Evolutionary conservation across 2,329 filamentous ascomycete genomes (phyloP).

Genomic region (Xylogone sp.): DNA sequence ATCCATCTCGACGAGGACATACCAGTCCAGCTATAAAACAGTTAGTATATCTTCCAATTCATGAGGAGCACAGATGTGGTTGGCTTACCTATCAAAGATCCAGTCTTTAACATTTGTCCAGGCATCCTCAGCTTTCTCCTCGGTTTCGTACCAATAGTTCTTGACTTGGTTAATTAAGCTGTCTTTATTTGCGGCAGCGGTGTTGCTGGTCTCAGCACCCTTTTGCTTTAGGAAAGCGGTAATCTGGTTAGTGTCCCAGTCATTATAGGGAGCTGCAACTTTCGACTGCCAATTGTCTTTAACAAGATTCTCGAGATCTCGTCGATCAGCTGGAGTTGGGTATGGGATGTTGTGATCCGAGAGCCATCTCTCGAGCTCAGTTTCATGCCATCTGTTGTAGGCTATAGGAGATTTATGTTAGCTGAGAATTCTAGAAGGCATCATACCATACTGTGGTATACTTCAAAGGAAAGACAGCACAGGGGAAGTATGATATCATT

Average conservation of each 20-base stretch:
- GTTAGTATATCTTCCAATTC: conserved; percentile 9
- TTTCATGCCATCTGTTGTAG: conserved; percentile 99
- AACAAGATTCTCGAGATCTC: conserved; percentile 89
- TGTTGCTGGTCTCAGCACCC: conserved; percentile 65
- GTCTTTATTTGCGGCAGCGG: conserved; percentile 65
- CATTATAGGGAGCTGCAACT: conserved; percentile 70
- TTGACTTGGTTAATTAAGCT: conserved; percentile 67
- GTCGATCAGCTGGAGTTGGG: conserved; percentile 85
- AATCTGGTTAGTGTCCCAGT: conserved; percentile 70
- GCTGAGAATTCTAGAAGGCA: too few relatives aligned
- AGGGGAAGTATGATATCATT: background rate
- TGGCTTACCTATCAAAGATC: conserved; percentile 75
- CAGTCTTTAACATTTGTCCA: conserved; percentile 76
- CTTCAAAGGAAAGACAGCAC: background rate
- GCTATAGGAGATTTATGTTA: conserved; percentile 48
- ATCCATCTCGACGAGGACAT: background rate
- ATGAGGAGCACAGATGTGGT: background rate
- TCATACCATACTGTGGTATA: background rate
- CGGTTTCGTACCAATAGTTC: conserved; percentile 71
- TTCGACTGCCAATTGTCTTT: conserved; percentile 84
- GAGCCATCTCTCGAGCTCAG: conserved; percentile 95
- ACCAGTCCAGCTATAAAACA: conserved; percentile 15
- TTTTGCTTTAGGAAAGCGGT: conserved; percentile 64
- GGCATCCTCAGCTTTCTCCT: conserved; percentile 70
- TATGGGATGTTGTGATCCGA: conserved; percentile 89